Evolutionary conservation across 2,329 filamentous ascomycete genomes (phyloP).

Genomic region (Metarhizium sp.): DNA sequence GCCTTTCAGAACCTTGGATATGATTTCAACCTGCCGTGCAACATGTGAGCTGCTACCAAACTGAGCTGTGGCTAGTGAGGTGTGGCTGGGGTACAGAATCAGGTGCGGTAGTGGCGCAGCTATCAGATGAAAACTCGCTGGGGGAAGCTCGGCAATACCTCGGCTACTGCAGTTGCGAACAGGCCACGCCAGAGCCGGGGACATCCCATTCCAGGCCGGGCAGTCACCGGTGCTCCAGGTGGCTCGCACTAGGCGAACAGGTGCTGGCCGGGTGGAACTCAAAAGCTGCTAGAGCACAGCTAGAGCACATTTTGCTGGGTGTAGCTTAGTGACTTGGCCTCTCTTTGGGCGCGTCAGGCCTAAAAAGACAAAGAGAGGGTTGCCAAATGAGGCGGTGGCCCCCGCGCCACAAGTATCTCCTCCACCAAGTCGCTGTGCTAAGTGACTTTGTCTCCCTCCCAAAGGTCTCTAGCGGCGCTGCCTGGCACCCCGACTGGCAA

Average conservation of each 20-base stretch:
- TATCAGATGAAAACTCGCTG: too few relatives aligned
- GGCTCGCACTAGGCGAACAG: not conserved
- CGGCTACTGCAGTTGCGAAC: not conserved
- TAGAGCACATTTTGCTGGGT: not conserved
- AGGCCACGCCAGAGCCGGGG: too few relatives aligned
- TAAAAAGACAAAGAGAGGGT: conserved; percentile 10
- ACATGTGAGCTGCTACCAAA: too few relatives aligned
- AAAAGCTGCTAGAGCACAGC: not conserved
- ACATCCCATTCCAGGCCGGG: too few relatives aligned
- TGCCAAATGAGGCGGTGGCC: conserved; percentile 22
- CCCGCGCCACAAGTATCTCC: conserved; percentile 19
- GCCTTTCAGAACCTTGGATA: too few relatives aligned
- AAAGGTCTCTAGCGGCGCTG: too few relatives aligned
- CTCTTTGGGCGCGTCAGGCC: conserved; percentile 5
- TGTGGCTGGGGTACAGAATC: too few relatives aligned
- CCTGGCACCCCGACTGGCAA: not conserved
- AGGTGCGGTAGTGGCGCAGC: too few relatives aligned
- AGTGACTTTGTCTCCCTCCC: conserved; percentile 7
- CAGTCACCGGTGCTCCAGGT: not conserved
- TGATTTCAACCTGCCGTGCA: too few relatives aligned
- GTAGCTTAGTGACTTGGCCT: too few relatives aligned
- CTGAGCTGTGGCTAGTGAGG: too few relatives aligned
- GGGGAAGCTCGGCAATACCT: not conserved
- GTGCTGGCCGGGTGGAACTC: not conserved
- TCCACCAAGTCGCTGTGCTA: conserved; percentile 7